Evolutionary conservation across 495 filamentous ascomycete genomes (phyloP).

Genomic region (Neurospora pannonica): DNA sequence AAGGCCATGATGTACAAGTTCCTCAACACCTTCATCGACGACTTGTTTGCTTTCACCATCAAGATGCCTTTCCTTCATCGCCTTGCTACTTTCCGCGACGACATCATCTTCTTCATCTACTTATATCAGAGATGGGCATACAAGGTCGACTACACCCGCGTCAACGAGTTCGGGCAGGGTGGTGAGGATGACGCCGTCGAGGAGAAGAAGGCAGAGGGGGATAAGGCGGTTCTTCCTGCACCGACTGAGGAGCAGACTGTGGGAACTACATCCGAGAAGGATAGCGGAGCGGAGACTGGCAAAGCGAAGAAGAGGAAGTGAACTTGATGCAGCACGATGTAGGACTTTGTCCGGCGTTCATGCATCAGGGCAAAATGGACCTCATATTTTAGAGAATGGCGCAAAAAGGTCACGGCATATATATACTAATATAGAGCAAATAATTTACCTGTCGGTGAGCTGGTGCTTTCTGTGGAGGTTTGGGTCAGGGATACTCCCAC

Average conservation of each 20-base stretch:
- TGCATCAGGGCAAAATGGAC: not conserved
- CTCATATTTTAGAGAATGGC: not conserved
- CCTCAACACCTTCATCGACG: constrained; percentile 61
- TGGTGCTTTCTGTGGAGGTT: not conserved
- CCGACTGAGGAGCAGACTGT: constrained; percentile 5
- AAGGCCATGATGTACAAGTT: constrained; percentile 98
- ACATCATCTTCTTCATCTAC: constrained; percentile 97
- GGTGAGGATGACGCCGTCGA: constrained; percentile 70
- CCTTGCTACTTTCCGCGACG: constrained; percentile 87
- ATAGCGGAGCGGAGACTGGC: constrained; percentile 33
- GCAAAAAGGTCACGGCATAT: too few relatives aligned
- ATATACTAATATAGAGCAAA: not conserved
- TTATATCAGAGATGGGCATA: constrained; percentile 93
- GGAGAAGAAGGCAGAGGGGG: constrained; percentile 30
- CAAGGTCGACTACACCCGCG: constrained; percentile 80
- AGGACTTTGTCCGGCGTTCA: not conserved
- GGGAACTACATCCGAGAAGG: constrained; percentile 21
- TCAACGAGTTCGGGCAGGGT: constrained; percentile 98
- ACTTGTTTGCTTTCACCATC: constrained; percentile 92
- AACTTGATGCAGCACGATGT: not conserved
- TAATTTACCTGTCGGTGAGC: not conserved
- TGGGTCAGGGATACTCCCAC: not conserved
- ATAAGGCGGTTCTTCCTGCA: constrained; percentile 3
- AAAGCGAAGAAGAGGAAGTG: constrained; percentile 43
- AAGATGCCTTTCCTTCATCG: constrained; percentile 97